phyloP scores from a whole-genome alignment of 2,329 filamentous ascomycete genomes.

The Colletotrichum tropicale region DNA sequence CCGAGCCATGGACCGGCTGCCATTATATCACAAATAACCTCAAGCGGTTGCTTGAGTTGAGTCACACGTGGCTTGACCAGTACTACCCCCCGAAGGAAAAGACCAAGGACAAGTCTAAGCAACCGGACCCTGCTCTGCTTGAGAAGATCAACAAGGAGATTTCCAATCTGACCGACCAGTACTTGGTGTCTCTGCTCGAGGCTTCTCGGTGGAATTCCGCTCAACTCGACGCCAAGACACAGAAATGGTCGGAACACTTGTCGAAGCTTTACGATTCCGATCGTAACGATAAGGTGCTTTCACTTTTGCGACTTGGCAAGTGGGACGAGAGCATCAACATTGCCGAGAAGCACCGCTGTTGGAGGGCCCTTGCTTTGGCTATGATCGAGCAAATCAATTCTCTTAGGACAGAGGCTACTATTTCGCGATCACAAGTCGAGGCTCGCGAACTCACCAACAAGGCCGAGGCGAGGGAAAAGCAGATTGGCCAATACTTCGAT shows the following conservation, averaged over 20 bases:
- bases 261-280: conserved; percentile 53
- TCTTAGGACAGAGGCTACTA: conserved; percentile 17
- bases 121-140: conserved; percentile 45
- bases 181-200: conserved; percentile 59
- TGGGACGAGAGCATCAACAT: conserved; percentile 64
- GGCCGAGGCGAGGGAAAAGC: conserved; percentile 50
- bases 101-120: conserved; percentile 30
- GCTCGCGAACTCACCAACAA: conserved; percentile 42
- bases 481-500: conserved; percentile 60
- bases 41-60: conserved; percentile 64
- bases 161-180: conserved; percentile 57
- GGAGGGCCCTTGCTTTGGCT: conserved; percentile 60
- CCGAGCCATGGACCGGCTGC: conserved; percentile 86
- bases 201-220: conserved; percentile 54
- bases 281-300: conserved; percentile 56
- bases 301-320: conserved; percentile 57
- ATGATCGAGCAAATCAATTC: conserved; percentile 57
- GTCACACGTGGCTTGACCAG: conserved; percentile 58
- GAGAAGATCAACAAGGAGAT: conserved; percentile 51
- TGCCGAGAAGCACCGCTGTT: conserved; percentile 61
- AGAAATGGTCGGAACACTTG: conserved; percentile 50
- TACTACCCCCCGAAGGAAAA: conserved; percentile 39
- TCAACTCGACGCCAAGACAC: conserved; percentile 46
- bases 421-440: conserved; percentile 10
- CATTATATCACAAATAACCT: conserved; percentile 64